Conservation (phyloP, 148 eudicot genomes). For the Heliosperma pusillum region DNA sequence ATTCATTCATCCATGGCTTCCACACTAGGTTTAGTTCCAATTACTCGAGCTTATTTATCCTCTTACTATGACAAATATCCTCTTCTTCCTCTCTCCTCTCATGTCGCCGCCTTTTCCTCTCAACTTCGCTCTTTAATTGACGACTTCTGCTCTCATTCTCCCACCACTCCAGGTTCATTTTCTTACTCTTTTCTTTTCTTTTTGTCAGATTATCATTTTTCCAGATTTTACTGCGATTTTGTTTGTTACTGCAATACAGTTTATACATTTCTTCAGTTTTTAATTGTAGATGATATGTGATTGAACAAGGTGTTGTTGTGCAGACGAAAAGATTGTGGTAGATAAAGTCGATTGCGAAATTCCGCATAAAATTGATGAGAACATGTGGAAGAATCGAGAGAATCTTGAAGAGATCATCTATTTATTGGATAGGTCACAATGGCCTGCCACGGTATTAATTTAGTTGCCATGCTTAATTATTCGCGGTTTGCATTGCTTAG, state of each 20-base stretch:
- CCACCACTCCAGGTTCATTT: slow-evolving; percentile 47
- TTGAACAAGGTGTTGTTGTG: slow-evolving; percentile 18
- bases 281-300: background rate
- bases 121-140: slow-evolving; percentile 47
- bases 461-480: background rate
- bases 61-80: slow-evolving; percentile 83
- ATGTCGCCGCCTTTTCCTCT: slow-evolving; percentile 48
- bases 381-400: slow-evolving; percentile 97
- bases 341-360: slow-evolving; percentile 61
- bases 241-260: background rate
- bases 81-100: slow-evolving; percentile 54
- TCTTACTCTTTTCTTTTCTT: background rate
- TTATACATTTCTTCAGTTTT: background rate
- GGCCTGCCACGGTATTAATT: slow-evolving; percentile 61
- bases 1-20: slow-evolving; percentile 45
- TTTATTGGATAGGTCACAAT: slow-evolving; percentile 61
- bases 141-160: slow-evolving; percentile 35
- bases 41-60: slow-evolving; percentile 71
- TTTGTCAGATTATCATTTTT: background rate
- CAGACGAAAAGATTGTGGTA: slow-evolving; percentile 54
- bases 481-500: background rate
- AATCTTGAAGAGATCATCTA: slow-evolving; percentile 80
- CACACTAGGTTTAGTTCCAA: slow-evolving; percentile 80
- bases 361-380: slow-evolving; percentile 94
- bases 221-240: background rate